Evolutionary conservation across 805 yeast species (phyloP).

Genomic region (Cyberlindnera lachancei): DNA sequence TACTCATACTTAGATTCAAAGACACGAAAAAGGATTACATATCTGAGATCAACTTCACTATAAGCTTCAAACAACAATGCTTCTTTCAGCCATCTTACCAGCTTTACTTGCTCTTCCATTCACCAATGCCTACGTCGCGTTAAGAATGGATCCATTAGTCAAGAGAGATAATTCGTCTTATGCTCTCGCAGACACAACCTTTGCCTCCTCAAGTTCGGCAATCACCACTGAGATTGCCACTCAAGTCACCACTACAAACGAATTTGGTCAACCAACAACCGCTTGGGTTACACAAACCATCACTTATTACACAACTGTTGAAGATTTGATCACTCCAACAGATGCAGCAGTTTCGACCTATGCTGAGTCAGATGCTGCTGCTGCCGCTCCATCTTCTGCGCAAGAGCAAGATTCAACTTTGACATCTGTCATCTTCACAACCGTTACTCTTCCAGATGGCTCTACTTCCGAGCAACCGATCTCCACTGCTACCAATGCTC

Average conservation of each 20-base stretch:
- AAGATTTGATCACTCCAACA: slow-evolving; percentile 34
- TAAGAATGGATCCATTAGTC: slow-evolving; percentile 16
- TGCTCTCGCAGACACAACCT: slow-evolving; percentile 1
- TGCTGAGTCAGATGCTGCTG: slow-evolving; percentile 3
- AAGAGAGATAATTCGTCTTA: slow-evolving; percentile 16
- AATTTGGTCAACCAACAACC: slow-evolving; percentile 32
- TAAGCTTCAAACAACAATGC: slow-evolving; percentile 7
- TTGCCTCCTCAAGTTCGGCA: slow-evolving; percentile 7
- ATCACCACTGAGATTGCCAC: slow-evolving; percentile 17
- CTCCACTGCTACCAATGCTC: slow-evolving; percentile 12
- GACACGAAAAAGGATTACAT: no score
- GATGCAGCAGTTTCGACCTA: slow-evolving; percentile 7
- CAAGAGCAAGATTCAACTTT: slow-evolving; percentile 30
- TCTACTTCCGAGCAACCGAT: slow-evolving; percentile 29
- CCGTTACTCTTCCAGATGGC: slow-evolving; percentile 25
- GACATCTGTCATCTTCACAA: slow-evolving; percentile 35
- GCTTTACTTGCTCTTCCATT: slow-evolving; percentile 11
- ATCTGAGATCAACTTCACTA: no score
- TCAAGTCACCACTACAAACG: slow-evolving; percentile 16
- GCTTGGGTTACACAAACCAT: slow-evolving; percentile 34
- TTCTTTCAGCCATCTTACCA: slow-evolving; percentile 9
- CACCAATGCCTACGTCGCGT: slow-evolving; percentile 19
- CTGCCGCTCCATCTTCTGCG: slow-evolving; percentile 4
- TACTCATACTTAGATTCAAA: no score
- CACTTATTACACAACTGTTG: slow-evolving; percentile 37